Conservation (phyloP, 768 basidiomycete species). For the Mycena chlorophos region DNA sequence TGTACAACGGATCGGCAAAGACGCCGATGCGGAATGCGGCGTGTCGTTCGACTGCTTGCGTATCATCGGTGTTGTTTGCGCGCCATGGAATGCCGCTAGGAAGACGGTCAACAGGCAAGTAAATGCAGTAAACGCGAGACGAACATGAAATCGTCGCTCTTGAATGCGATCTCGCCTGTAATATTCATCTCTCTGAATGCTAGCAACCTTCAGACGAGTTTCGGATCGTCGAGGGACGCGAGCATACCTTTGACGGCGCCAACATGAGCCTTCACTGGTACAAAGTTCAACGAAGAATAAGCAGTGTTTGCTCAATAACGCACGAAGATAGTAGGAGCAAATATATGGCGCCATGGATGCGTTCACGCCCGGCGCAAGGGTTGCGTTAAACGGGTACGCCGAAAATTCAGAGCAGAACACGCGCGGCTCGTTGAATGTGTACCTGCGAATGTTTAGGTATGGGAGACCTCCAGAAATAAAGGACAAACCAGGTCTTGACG, state of each 20-base stretch:
- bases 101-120: neutral
- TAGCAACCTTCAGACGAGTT: constrained; percentile 8
- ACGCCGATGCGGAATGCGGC: constrained; percentile 51
- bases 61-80: constrained; percentile 44
- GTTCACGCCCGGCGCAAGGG: constrained; percentile 45
- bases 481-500: constrained; percentile 46
- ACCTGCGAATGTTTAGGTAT: constrained; percentile 29
- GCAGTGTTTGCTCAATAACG: constrained; percentile 3
- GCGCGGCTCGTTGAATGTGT: constrained; percentile 55
- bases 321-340: constrained; percentile 46
- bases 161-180: constrained; percentile 54
- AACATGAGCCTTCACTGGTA: constrained; percentile 51
- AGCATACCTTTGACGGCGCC: constrained; percentile 48
- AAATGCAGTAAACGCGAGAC: constrained; percentile 1
- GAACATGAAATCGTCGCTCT: constrained; percentile 53
- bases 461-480: neutral
- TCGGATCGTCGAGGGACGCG: neutral
- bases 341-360: constrained; percentile 44
- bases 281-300: neutral
- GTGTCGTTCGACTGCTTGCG: constrained; percentile 47
- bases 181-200: constrained; percentile 50
- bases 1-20: constrained; percentile 52
- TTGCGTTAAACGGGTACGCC: constrained; percentile 43
- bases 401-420: constrained; percentile 41
- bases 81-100: constrained; percentile 48